Evolutionary conservation across 495 filamentous ascomycete genomes (phyloP).

Genomic region (Thermothielavioides terrestris): DNA sequence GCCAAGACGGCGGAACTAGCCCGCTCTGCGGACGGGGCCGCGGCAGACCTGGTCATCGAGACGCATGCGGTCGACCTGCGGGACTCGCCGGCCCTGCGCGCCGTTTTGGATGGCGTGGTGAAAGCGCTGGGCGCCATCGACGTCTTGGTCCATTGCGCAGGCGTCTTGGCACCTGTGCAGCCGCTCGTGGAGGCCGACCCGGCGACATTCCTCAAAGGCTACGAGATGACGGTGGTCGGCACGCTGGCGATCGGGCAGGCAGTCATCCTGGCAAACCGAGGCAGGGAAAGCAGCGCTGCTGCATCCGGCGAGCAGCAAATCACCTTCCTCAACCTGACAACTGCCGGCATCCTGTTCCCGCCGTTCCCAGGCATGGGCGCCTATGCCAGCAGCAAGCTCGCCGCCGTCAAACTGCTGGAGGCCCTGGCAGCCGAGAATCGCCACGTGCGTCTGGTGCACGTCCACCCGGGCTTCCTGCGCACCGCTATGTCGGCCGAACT

Average conservation of each 20-base stretch:
- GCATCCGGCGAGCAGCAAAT: neutral
- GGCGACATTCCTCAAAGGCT: neutral
- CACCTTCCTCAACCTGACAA: conserved; percentile 7
- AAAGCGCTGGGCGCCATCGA: neutral
- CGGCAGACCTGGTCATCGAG: neutral
- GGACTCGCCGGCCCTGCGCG: conserved; percentile 1
- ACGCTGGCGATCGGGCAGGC: neutral
- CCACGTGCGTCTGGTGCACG: conserved; percentile 2
- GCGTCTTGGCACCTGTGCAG: neutral
- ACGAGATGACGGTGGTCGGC: conserved; percentile 1
- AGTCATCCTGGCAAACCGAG: neutral
- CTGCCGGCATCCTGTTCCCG: neutral
- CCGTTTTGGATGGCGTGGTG: neutral
- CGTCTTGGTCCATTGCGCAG: neutral
- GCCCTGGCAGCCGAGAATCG: conserved; percentile 7
- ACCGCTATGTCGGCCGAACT: conserved; percentile 9
- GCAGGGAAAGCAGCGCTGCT: too few species aligned
- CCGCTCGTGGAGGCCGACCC: neutral
- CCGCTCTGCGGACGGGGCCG: neutral
- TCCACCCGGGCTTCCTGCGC: conserved; percentile 9
- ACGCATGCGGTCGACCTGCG: neutral
- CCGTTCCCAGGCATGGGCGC: conserved; percentile 5
- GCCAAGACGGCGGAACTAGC: conserved; percentile 3
- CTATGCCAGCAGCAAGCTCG: conserved; percentile 12
- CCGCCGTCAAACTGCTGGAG: conserved; percentile 12